Conservation (phyloP, 441 rosid species). For the Melastoma candidum region DNA sequence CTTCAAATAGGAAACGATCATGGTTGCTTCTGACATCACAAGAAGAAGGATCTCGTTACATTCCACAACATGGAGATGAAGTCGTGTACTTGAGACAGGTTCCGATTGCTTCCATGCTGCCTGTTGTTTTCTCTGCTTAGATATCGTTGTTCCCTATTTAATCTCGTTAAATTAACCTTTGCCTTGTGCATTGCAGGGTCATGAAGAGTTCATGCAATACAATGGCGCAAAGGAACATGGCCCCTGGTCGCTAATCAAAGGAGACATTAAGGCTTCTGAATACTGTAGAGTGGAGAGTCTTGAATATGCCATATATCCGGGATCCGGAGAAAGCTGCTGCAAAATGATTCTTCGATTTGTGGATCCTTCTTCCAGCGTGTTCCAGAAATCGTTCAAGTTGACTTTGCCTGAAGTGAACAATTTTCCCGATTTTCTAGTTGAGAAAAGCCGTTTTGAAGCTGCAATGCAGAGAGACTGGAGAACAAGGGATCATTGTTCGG, state of each 20-base stretch:
- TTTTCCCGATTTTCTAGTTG: slow-evolving; percentile 95
- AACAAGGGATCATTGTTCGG: slow-evolving; percentile 84
- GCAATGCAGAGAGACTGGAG: slow-evolving; percentile 77
- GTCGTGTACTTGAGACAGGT: slow-evolving; percentile 92
- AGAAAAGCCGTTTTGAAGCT: slow-evolving; percentile 82
- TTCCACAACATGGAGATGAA: slow-evolving; percentile 91
- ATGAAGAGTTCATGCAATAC: slow-evolving; percentile 59
- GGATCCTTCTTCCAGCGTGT: slow-evolving; percentile 57
- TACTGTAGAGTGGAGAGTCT: slow-evolving; percentile 75
- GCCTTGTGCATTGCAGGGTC: slow-evolving; percentile 56
- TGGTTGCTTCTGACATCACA: slow-evolving; percentile 82
- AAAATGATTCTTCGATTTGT: slow-evolving; percentile 78
- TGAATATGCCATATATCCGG: slow-evolving; percentile 70
- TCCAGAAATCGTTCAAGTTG: slow-evolving; percentile 44
- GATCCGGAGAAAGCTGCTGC: slow-evolving; percentile 99
- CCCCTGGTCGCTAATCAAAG: slow-evolving; percentile 66
- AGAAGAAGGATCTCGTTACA: slow-evolving; percentile 88
- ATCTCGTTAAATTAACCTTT: slow-evolving; percentile 5
- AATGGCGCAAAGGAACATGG: slow-evolving; percentile 43
- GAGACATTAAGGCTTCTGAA: slow-evolving; percentile 68
- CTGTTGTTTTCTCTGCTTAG: slow-evolving; percentile 8
- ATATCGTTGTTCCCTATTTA: background rate
- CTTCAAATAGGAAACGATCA: slow-evolving; percentile 39
- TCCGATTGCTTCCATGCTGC: slow-evolving; percentile 1
- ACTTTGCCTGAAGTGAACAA: slow-evolving; percentile 77